Evolutionary conservation across 805 yeast species (phyloP).

Genomic region (Allodekkera sacchari): DNA sequence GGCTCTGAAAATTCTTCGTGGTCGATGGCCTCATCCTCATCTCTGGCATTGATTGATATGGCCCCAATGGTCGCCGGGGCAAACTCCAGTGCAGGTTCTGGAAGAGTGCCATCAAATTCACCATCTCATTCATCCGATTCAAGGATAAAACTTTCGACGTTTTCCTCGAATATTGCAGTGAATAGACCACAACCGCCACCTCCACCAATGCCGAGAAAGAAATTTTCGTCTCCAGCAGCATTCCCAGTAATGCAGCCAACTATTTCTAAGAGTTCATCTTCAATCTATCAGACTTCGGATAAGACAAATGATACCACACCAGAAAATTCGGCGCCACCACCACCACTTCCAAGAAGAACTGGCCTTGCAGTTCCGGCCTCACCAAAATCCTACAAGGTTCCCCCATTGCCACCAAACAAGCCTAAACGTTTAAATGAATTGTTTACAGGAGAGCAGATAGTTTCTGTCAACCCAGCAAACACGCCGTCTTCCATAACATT

Average conservation of each 20-base stretch:
- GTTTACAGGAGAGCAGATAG: constrained; percentile 4
- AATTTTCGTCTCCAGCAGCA: constrained; percentile 6
- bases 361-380: neutral
- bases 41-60: no score
- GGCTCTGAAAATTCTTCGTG: constrained; percentile 8
- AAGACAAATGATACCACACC: constrained; percentile 9
- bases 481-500: constrained; percentile 1
- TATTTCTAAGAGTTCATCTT: constrained; percentile 20
- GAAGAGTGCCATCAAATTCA: no score
- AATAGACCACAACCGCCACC: constrained; percentile 2
- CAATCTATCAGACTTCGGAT: constrained; percentile 23
- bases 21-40: constrained; percentile 12
- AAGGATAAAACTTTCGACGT: no score
- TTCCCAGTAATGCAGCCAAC: constrained; percentile 24
- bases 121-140: no score
- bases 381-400: constrained; percentile 10
- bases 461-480: neutral
- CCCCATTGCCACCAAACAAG: constrained; percentile 26
- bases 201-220: constrained; percentile 1
- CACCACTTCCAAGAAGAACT: constrained; percentile 17
- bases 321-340: constrained; percentile 26
- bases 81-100: neutral
- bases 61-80: neutral
- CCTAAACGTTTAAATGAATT: constrained; percentile 18
- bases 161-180: neutral